Evolutionary conservation across 2,329 filamentous ascomycete genomes (phyloP), one percentile per base, ranked within the genome.

Genomic region (Diplodia seriata): DNA sequence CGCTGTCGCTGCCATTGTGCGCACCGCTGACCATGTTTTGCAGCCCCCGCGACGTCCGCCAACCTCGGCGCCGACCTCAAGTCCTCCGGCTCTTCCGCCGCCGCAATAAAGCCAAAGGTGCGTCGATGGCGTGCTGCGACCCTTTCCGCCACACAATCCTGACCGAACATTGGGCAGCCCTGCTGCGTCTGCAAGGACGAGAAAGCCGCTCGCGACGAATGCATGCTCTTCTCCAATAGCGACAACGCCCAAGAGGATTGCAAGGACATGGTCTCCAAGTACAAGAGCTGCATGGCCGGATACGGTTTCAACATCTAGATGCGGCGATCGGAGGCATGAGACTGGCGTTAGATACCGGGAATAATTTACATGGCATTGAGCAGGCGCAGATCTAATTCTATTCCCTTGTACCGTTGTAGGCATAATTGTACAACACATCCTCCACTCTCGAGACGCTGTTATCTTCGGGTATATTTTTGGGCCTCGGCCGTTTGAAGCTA

Each of bases 101-200:
- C 77, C 63, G 76, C 78, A 43, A 72, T 74, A n/a, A 83, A 83
- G 73, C 76, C 79, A 33, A 83, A 83, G 78, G 81, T 81, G 75
- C 65, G 70, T 40, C 36, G 38, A 11, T 62, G 40, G 40, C 53
- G 62, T 55, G 53, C 64, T 64, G n/a, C 29, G 54, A 14, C 29
- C 61, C 59, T 29, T 12, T 54, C 40, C 56, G 20, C 18, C 57
- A 50, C 67, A 43, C 31, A 64, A 67, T 53, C 49, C 64, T 67
- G 56, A 62, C 47, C 9, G 14, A n/a, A 47, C n/a, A 20, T 38
- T 47, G 14, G 7, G 65, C 75, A 97, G 93, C 94, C 94, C 53
- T 98, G 95, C 87, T 98, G 95, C 79, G 95, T 98, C 36, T 99
- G 95, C 88, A 97, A 94, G 78, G 89, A 95, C 54, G 93, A 99